Conservation (phyloP, 2,329 filamentous ascomycete species). For the Bipolaris oryzae region DNA sequence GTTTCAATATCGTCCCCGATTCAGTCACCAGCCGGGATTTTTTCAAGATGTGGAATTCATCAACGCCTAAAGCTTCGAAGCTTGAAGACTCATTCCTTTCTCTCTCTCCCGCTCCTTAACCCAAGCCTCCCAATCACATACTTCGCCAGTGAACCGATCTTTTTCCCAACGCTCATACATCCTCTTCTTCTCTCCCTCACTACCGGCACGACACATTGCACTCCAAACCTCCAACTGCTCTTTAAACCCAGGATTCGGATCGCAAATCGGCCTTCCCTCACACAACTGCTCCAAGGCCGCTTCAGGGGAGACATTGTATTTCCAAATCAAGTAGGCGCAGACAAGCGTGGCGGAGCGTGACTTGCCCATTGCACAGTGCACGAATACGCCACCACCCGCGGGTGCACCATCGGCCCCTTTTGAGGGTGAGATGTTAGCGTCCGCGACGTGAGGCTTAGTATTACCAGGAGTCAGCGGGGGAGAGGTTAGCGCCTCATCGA, state of each 20-base stretch:
- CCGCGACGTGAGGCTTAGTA: too few relatives aligned
- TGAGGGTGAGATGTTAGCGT: neutral
- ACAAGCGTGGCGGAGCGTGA: conserved; percentile 41
- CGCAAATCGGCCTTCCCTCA: conserved; percentile 43
- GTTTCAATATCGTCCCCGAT: conserved; percentile 40
- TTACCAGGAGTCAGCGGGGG: neutral
- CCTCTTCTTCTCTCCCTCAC: conserved; percentile 22
- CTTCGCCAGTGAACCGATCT: conserved; percentile 42
- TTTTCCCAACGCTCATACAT: conserved; percentile 45
- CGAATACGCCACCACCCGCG: conserved; percentile 37
- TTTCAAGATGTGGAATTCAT: conserved; percentile 39
- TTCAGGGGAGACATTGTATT: conserved; percentile 23
- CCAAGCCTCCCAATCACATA: conserved; percentile 46
- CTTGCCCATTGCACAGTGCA: conserved; percentile 47
- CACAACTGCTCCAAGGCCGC: conserved; percentile 37
- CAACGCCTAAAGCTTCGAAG: neutral
- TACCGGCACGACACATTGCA: conserved; percentile 32
- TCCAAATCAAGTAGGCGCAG: conserved; percentile 44
- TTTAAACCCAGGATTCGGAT: conserved; percentile 44
- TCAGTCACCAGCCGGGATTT: conserved; percentile 45
- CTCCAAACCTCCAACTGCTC: conserved; percentile 42
- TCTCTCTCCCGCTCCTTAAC: neutral
- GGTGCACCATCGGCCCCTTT: neutral
- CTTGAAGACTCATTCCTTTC: neutral
- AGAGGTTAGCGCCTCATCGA: conserved; percentile 29